phyloP scores from a whole-genome alignment of 352 stramenopile genomes.

The Blastocystis hominis region DNA sequence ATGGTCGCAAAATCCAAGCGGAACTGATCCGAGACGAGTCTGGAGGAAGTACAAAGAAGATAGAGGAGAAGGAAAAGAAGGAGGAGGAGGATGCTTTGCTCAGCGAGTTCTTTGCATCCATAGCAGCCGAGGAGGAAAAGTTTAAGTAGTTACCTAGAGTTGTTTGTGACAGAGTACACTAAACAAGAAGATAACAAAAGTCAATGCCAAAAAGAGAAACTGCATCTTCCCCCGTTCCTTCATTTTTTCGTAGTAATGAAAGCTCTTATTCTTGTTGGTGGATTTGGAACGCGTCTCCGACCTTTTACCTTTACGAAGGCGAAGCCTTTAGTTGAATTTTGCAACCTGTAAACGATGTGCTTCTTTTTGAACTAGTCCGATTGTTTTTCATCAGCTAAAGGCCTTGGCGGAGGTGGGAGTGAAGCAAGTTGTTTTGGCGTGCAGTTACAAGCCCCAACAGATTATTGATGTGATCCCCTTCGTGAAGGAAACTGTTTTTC shows the following conservation, averaged over 20 bases:
- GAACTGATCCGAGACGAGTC: neutral
- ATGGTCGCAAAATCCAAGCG: neutral
- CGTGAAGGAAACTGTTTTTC: constrained; percentile 70
- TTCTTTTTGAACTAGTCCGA: constrained; percentile 65
- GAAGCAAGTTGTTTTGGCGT: constrained; percentile 74
- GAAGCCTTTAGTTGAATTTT: constrained; percentile 80
- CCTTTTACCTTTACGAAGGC: constrained; percentile 77
- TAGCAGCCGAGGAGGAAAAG: constrained; percentile 22
- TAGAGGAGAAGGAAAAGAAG: neutral
- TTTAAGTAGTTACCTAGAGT: neutral
- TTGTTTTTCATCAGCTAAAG: constrained; percentile 77
- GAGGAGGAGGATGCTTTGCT: neutral
- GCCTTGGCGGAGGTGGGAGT: constrained; percentile 76
- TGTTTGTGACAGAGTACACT: neutral
- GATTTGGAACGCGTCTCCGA: constrained; percentile 76
- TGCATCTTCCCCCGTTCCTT: neutral
- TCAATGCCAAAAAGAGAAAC: neutral
- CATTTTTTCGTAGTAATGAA: constrained; percentile 67
- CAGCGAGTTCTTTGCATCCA: neutral
- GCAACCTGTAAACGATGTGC: constrained; percentile 64
- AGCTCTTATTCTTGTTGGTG: constrained; percentile 77
- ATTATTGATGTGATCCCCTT: constrained; percentile 72
- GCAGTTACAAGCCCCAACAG: constrained; percentile 78
- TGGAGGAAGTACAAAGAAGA: neutral
- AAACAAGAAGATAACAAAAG: neutral